These are phyloP conservation scores for Paramecium primaurelia DNA, from an alignment of 73 alveolate genomes.

Conservation along the genomic window DNA sequence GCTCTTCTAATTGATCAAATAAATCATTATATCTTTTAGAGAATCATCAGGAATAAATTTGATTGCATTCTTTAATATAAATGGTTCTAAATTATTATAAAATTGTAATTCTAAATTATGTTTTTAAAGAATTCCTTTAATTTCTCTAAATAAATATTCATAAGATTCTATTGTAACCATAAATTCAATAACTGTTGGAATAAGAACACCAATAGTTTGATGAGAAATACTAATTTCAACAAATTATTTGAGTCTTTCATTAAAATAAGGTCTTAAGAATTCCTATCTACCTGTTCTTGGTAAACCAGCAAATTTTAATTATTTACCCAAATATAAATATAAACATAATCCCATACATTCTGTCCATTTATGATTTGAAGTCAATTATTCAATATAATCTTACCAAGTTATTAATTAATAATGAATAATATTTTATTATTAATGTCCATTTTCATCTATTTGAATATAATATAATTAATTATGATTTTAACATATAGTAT, in stretches of 20 bases:
- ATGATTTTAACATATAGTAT: background rate
- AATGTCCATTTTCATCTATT: background rate
- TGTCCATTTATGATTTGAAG: background rate
- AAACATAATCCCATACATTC: slow-evolving; percentile 9
- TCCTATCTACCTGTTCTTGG: background rate
- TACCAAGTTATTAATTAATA: slow-evolving; percentile 16
- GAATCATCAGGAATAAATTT: slow-evolving; percentile 37
- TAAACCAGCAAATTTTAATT: background rate
- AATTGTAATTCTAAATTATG: background rate
- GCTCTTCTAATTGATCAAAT: background rate
- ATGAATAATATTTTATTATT: background rate
- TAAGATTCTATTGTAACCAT: background rate
- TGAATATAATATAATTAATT: slow-evolving; percentile 12
- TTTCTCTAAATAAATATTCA: background rate
- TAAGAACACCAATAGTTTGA: background rate
- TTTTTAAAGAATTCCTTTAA: background rate
- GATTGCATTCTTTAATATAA: background rate
- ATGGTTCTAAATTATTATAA: slow-evolving; percentile 22
- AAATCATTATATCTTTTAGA: background rate
- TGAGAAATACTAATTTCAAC: background rate
- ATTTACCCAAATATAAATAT: background rate
- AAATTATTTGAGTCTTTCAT: background rate
- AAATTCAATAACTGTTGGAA: background rate
- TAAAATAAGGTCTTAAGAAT: background rate
- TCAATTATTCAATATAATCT: background rate